Conservation (phyloP, 2,329 filamentous ascomycete species). For the Pestalotiopsis fici region DNA sequence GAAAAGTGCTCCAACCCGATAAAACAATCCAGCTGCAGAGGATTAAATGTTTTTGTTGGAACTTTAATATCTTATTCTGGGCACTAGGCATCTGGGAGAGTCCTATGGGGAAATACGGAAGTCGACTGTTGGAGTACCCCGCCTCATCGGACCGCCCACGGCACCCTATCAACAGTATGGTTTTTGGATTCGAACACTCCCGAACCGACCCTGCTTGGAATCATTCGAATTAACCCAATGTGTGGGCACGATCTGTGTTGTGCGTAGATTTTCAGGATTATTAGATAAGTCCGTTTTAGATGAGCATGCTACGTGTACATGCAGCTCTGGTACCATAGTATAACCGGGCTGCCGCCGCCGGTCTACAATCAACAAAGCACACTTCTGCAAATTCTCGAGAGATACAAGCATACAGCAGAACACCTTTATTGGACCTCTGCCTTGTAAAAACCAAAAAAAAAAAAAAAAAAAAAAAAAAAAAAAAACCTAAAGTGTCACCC, state of each 20-base stretch:
- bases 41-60: background rate
- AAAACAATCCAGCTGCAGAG: background rate
- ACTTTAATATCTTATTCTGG: background rate
- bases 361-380: background rate
- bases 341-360: background rate
- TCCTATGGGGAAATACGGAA: background rate
- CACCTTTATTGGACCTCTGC: too few relatives aligned
- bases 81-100: background rate
- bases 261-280: background rate
- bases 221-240: too few relatives aligned
- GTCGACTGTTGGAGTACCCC: too few relatives aligned
- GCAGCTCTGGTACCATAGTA: background rate
- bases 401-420: background rate
- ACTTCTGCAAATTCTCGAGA: background rate
- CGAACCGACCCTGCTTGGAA: too few relatives aligned
- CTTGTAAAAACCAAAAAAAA: too few relatives aligned
- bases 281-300: background rate
- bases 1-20: background rate
- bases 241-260: background rate
- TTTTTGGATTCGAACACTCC: too few relatives aligned
- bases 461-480: too few relatives aligned
- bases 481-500: too few relatives aligned
- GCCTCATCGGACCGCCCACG: too few relatives aligned
- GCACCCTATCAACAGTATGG: too few relatives aligned
- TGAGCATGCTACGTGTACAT: conserved; percentile 2